Evolutionary conservation across 1,284 basidiomycete species (phyloP).

Genomic region (Ganoderma meredithae): DNA sequence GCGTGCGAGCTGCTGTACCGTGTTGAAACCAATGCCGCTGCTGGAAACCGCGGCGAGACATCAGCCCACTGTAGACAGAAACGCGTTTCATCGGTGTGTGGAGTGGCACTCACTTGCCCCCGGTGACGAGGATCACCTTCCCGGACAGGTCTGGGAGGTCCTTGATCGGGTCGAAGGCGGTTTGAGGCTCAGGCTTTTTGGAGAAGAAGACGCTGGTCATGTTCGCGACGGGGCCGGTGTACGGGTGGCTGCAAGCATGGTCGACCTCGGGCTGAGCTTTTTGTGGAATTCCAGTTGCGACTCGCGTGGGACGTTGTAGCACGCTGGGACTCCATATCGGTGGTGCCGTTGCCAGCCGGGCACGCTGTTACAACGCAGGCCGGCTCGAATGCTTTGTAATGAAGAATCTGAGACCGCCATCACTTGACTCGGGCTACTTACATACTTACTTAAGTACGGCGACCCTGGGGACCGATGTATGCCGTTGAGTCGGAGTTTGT

Average conservation of each 20-base stretch:
- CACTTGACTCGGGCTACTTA: too few species aligned
- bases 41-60: slow-evolving; percentile 17
- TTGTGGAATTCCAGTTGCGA: background rate
- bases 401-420: too few species aligned
- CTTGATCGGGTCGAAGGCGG: slow-evolving; percentile 34
- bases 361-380: too few species aligned
- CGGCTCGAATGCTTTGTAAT: too few species aligned
- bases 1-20: slow-evolving; percentile 47
- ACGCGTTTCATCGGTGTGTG: background rate
- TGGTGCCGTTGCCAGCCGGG: too few species aligned
- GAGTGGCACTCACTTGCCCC: slow-evolving; percentile 45
- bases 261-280: background rate
- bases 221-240: too few species aligned
- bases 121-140: slow-evolving; percentile 51
- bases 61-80: background rate
- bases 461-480: too few species aligned
- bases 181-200: slow-evolving; percentile 9
- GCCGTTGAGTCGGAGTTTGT: too few species aligned
- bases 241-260: background rate
- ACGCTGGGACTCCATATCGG: too few species aligned
- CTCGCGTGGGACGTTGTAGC: too few species aligned
- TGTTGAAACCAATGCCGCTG: slow-evolving; percentile 51
- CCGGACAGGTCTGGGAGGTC: slow-evolving; percentile 48
- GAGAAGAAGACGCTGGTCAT: slow-evolving; percentile 28
- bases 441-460: too few species aligned